Percentiles rank a stretch among this genome's conserved stretches.
Evolutionary conservation across 495 filamentous ascomycete species (phyloP).

Genomic region (Aspergillus incahuasiensis): DNA sequence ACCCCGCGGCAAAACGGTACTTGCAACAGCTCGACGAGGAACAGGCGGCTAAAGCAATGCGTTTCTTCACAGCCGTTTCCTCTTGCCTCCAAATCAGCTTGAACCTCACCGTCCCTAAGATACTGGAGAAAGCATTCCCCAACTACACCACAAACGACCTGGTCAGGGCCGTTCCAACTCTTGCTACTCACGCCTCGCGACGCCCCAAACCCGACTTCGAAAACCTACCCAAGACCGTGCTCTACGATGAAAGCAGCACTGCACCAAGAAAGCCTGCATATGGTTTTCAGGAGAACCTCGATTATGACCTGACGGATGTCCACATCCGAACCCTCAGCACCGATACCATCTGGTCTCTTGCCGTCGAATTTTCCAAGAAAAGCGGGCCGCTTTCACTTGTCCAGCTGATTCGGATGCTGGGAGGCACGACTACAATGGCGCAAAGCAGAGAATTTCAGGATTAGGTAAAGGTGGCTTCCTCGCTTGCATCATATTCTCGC

Average conservation of each 20-base stretch:
- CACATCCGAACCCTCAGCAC: conserved; percentile 22
- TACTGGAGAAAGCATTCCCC: conserved; percentile 27
- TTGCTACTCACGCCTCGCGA: conserved; percentile 27
- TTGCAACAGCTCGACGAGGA: conserved; percentile 11
- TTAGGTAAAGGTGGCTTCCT: neutral
- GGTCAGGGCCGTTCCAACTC: conserved; percentile 29
- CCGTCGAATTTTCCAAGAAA: conserved; percentile 26
- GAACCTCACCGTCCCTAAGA: conserved; percentile 20
- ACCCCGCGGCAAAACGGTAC: conserved; percentile 15
- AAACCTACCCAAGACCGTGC: conserved; percentile 15
- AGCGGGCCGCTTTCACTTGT: conserved; percentile 12
- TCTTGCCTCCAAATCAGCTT: conserved; percentile 19
- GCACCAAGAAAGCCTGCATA: conserved; percentile 19
- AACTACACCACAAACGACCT: conserved; percentile 23
- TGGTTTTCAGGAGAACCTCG: conserved; percentile 25
- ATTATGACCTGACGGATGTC: conserved; percentile 34
- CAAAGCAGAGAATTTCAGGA: conserved; percentile 15
- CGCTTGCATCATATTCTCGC: neutral
- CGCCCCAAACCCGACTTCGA: conserved; percentile 30
- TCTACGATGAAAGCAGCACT: neutral
- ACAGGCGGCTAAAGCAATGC: conserved; percentile 11
- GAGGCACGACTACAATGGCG: conserved; percentile 31
- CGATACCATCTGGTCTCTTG: conserved; percentile 29
- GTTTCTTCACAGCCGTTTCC: conserved; percentile 25
- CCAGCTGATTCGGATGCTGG: conserved; percentile 30